phyloP scores from a whole-genome alignment of 345 rosid genomes.

The Ceriops zippeliana region DNA sequence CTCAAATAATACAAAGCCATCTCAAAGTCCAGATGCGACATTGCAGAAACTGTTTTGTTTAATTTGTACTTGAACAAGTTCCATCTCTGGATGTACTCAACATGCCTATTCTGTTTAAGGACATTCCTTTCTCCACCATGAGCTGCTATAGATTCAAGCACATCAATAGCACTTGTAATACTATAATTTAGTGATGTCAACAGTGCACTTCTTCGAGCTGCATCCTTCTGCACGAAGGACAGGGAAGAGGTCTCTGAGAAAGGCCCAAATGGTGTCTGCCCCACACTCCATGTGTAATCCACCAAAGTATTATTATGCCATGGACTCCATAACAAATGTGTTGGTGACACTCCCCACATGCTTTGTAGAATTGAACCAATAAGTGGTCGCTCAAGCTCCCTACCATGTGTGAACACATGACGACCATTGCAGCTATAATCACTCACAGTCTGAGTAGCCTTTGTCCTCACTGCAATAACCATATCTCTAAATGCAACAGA shows the following conservation, averaged over 20 bases:
- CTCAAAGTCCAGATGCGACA: slow-evolving; percentile 77
- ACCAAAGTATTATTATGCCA: slow-evolving; percentile 72
- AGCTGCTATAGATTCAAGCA: slow-evolving; percentile 62
- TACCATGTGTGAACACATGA: slow-evolving; percentile 73
- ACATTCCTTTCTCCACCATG: slow-evolving; percentile 87
- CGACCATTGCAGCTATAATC: slow-evolving; percentile 94
- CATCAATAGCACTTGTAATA: slow-evolving; percentile 68
- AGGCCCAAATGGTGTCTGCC: slow-evolving; percentile 97
- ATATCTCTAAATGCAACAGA: slow-evolving; percentile 85
- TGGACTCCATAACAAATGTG: slow-evolving; percentile 86
- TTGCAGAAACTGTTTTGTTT: slow-evolving; percentile 74
- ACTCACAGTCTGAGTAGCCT: slow-evolving; percentile 77
- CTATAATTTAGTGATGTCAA: slow-evolving; percentile 76
- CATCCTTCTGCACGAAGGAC: slow-evolving; percentile 92
- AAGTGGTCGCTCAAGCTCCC: slow-evolving; percentile 79
- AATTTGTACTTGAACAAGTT: slow-evolving; percentile 79
- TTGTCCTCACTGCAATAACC: slow-evolving; percentile 94
- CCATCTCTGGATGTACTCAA: slow-evolving; percentile 84
- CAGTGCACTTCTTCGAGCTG: slow-evolving; percentile 78
- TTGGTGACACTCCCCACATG: slow-evolving; percentile 98
- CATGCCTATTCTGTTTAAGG: slow-evolving; percentile 50
- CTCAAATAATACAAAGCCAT: slow-evolving; percentile 76
- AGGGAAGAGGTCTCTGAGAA: slow-evolving; percentile 74
- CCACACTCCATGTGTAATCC: slow-evolving; percentile 97
- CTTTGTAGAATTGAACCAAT: slow-evolving; percentile 94